Conservation (phyloP, 768 basidiomycete species). For the Tylopilus intermedius region DNA sequence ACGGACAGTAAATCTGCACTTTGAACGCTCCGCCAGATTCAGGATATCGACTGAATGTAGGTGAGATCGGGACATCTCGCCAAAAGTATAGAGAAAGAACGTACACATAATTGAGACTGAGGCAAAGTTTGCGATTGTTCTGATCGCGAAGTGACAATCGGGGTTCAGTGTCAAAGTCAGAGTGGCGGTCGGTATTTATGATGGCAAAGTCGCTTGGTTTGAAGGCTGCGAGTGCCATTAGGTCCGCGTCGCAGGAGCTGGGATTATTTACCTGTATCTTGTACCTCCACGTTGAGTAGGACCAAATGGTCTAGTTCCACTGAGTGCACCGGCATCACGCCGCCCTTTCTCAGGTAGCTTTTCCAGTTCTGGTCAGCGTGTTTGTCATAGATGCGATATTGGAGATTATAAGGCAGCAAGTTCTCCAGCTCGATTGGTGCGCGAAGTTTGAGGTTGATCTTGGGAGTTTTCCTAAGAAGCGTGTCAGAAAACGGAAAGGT, state of each 20-base stretch:
- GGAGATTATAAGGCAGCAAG: slow-evolving; percentile 86
- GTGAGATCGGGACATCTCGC: slow-evolving; percentile 5
- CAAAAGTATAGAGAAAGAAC: slow-evolving; percentile 25
- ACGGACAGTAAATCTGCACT: slow-evolving; percentile 91
- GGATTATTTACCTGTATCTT: slow-evolving; percentile 72
- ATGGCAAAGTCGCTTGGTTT: slow-evolving; percentile 95
- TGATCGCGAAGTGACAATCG: slow-evolving; percentile 68
- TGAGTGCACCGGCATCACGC: slow-evolving; percentile 93
- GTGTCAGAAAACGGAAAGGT: slow-evolving; percentile 3
- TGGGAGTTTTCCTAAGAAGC: slow-evolving; percentile 67
- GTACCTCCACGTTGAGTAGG: slow-evolving; percentile 80
- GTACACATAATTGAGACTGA: slow-evolving; percentile 88
- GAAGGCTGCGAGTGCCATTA: slow-evolving; percentile 51
- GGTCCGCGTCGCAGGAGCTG: background rate
- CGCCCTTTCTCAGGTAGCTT: slow-evolving; percentile 89
- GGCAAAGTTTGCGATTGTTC: slow-evolving; percentile 67
- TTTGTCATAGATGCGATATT: slow-evolving; percentile 97
- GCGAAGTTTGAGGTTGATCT: slow-evolving; percentile 77
- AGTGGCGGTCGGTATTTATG: slow-evolving; percentile 89
- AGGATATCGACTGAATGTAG: slow-evolving; percentile 55
- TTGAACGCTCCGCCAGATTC: slow-evolving; percentile 94
- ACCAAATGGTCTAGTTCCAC: slow-evolving; percentile 89
- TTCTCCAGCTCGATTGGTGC: slow-evolving; percentile 97
- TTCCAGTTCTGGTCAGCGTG: slow-evolving; percentile 91
- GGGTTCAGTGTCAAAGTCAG: slow-evolving; percentile 81